Conservation (phyloP, 2,329 filamentous ascomycete species). For the Myriosclerotinia curreyana region DNA sequence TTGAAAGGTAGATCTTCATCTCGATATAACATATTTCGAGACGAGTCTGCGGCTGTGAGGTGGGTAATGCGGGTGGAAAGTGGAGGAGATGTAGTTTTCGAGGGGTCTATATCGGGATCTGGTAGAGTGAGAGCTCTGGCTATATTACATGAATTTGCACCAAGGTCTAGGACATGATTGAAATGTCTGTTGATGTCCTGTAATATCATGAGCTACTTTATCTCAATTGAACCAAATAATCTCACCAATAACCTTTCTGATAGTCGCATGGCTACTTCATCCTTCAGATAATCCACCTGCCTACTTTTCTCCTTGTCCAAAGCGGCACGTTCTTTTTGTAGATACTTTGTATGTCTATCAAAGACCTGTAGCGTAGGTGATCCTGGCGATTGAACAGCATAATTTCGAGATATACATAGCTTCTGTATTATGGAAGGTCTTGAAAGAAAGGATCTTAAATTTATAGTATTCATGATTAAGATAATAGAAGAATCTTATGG, state of each 20-base stretch:
- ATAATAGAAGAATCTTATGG: not conserved
- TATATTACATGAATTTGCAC: slow-evolving; percentile 94
- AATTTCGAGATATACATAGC: slow-evolving; percentile 49
- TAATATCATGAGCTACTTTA: slow-evolving; percentile 12
- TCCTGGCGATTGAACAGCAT: slow-evolving; percentile 76
- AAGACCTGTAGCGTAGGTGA: slow-evolving; percentile 85
- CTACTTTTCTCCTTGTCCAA: slow-evolving; percentile 66
- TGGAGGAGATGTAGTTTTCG: slow-evolving; percentile 56
- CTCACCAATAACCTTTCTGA: slow-evolving; percentile 78
- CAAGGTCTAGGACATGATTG: slow-evolving; percentile 81
- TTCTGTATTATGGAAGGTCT: slow-evolving; percentile 26
- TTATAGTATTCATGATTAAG: slow-evolving; percentile 32
- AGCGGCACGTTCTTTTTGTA: slow-evolving; percentile 87
- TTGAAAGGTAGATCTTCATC: slow-evolving; percentile 76
- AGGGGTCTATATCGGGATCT: slow-evolving; percentile 60
- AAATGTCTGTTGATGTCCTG: slow-evolving; percentile 92
- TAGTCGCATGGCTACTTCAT: slow-evolving; percentile 82
- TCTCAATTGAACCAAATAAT: slow-evolving; percentile 21
- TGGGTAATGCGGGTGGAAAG: slow-evolving; percentile 69
- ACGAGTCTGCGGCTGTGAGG: slow-evolving; percentile 80
- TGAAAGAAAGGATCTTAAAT: slow-evolving; percentile 31
- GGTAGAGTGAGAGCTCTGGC: slow-evolving; percentile 73
- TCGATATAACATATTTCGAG: slow-evolving; percentile 71
- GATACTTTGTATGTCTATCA: slow-evolving; percentile 80
- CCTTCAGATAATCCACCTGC: slow-evolving; percentile 85